Conservation (phyloP, 2,329 filamentous ascomycete genomes). For the Fusarium luffae region DNA sequence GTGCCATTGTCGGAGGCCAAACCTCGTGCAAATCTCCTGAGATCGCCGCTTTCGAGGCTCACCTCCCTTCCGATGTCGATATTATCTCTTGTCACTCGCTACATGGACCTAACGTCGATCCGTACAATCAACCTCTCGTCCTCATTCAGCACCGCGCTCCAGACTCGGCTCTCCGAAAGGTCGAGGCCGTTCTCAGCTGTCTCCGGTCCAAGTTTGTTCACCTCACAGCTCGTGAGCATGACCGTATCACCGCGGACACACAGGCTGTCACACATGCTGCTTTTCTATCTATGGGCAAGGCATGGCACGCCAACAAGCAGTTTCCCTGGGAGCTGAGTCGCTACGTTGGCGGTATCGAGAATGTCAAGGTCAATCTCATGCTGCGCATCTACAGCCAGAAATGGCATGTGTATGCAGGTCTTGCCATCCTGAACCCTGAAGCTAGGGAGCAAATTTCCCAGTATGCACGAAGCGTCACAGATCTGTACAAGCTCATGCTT, state of each 20-base stretch:
- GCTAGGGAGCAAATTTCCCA: slow-evolving; percentile 93
- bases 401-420: slow-evolving; percentile 98
- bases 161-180: slow-evolving; percentile 77
- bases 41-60: slow-evolving; percentile 89
- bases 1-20: slow-evolving; percentile 95
- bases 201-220: slow-evolving; percentile 88
- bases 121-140: slow-evolving; percentile 89
- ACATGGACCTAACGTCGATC: slow-evolving; percentile 90
- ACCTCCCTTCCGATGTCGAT: slow-evolving; percentile 88
- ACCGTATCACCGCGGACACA: slow-evolving; percentile 97
- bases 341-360: slow-evolving; percentile 97
- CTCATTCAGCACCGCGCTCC: slow-evolving; percentile 93
- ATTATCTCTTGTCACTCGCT: slow-evolving; percentile 97
- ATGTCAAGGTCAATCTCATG: slow-evolving; percentile 99
- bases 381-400: slow-evolving; percentile 98
- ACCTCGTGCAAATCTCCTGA: slow-evolving; percentile 99
- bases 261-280: slow-evolving; percentile 98
- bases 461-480: slow-evolving; percentile 91
- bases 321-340: slow-evolving; percentile 98
- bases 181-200: slow-evolving; percentile 84
- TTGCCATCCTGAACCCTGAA: slow-evolving; percentile 95
- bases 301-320: slow-evolving; percentile 94
- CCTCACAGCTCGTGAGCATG: slow-evolving; percentile 87
- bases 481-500: slow-evolving; percentile 97
- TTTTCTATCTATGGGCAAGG: slow-evolving; percentile 96